Evolutionary conservation across 768 basidiomycete species (phyloP).

Genomic region (Omphalotus guepiniiformis): DNA sequence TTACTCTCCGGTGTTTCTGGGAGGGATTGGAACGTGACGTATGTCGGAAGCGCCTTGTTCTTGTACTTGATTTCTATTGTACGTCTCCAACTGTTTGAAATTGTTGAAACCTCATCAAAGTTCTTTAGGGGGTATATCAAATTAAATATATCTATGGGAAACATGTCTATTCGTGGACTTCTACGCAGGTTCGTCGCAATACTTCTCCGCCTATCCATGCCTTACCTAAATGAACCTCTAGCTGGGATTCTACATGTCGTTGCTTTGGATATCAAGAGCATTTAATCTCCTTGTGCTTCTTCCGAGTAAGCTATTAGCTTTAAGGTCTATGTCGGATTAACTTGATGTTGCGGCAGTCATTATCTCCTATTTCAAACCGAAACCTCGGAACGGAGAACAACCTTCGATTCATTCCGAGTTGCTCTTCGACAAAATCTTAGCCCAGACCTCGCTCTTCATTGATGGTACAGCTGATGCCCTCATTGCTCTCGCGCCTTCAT

Average conservation of each 20-base stretch:
- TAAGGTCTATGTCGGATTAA: slow-evolving; percentile 6
- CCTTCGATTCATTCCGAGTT: slow-evolving; percentile 51
- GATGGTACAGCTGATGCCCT: slow-evolving; percentile 63
- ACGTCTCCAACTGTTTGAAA: slow-evolving; percentile 20
- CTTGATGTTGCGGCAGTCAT: slow-evolving; percentile 39
- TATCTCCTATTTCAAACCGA: slow-evolving; percentile 57
- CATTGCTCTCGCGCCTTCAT: slow-evolving; percentile 48
- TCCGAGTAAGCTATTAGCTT: slow-evolving; percentile 46
- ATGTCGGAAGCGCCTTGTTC: slow-evolving; percentile 62
- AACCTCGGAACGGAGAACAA: slow-evolving; percentile 24
- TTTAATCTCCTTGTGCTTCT: slow-evolving; percentile 62
- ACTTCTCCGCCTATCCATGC: too few species aligned
- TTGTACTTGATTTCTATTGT: slow-evolving; percentile 62
- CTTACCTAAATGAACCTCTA: slow-evolving; percentile 19
- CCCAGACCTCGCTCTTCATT: slow-evolving; percentile 58
- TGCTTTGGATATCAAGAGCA: slow-evolving; percentile 61
- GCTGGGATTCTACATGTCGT: slow-evolving; percentile 74
- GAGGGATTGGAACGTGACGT: slow-evolving; percentile 72
- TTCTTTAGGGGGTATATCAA: slow-evolving; percentile 57
- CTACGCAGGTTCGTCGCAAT: slow-evolving; percentile 42
- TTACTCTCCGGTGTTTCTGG: slow-evolving; percentile 30
- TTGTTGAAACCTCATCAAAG: slow-evolving; percentile 3
- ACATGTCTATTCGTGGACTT: slow-evolving; percentile 66
- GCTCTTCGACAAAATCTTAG: slow-evolving; percentile 64
- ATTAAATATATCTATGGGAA: slow-evolving; percentile 78